Conservation (phyloP, 306 rosid genomes). For the Prunus dulcis region DNA sequence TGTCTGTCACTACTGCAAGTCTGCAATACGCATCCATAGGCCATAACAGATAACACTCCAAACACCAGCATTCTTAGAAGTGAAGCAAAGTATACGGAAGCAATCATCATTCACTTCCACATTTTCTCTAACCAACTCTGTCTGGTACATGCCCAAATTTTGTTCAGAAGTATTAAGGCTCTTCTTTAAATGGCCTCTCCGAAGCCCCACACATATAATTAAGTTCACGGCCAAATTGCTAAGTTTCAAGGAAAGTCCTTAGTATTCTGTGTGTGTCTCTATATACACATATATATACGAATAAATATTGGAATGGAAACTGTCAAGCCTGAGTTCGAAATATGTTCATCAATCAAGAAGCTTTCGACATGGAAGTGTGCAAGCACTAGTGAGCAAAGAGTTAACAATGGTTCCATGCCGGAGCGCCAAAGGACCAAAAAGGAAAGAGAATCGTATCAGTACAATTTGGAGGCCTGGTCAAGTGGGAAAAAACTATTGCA, state of each 20-base stretch:
- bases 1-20: not conserved
- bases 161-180: not conserved
- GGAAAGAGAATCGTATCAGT: not conserved
- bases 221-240: not conserved
- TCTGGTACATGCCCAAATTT: not conserved
- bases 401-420: not conserved
- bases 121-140: not conserved
- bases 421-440: not conserved
- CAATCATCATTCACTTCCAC: not conserved
- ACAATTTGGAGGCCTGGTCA: not conserved
- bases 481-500: not conserved
- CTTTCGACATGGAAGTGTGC: slow-evolving; percentile 13
- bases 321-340: slow-evolving; percentile 12
- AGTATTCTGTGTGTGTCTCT: too few relatives aligned
- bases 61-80: slow-evolving; percentile 20
- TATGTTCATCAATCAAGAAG: slow-evolving; percentile 14
- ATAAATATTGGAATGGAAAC: not conserved
- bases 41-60: not conserved
- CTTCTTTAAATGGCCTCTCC: not conserved
- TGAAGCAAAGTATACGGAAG: slow-evolving; percentile 5
- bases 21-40: not conserved
- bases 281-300: too few relatives aligned
- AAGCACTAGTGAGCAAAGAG: not conserved
- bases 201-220: not conserved
- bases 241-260: not conserved